Evolutionary conservation across 805 yeast species (phyloP).

Genomic region (Metschnikowia matae): DNA sequence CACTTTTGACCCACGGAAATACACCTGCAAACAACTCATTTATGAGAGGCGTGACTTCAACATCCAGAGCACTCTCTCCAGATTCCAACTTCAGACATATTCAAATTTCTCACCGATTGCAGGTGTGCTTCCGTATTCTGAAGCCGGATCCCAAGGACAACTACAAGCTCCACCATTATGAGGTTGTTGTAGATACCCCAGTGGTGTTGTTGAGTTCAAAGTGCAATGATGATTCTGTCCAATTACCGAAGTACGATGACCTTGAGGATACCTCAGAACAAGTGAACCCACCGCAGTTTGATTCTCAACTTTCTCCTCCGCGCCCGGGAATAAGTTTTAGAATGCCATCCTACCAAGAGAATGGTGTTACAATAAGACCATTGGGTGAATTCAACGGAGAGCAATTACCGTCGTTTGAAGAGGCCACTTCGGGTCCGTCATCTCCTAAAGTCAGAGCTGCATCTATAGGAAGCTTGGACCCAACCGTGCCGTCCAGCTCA

Average conservation of each 20-base stretch:
- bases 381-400: conserved; percentile 21
- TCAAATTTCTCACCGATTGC: conserved; percentile 62
- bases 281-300: not conserved
- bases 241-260: conserved; percentile 39
- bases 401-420: conserved; percentile 59
- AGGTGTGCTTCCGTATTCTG: conserved; percentile 64
- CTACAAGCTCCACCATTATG: conserved; percentile 63
- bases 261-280: conserved; percentile 6
- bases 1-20: conserved; percentile 27
- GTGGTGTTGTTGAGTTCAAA: conserved; percentile 44
- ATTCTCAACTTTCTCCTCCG: conserved; percentile 10
- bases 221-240: conserved; percentile 38
- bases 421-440: conserved; percentile 50
- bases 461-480: conserved; percentile 35
- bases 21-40: conserved; percentile 24
- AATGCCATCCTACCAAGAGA: conserved; percentile 33
- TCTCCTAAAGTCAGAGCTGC: conserved; percentile 34
- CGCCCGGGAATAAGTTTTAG: conserved; percentile 29
- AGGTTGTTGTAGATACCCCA: conserved; percentile 78
- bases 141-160: conserved; percentile 49
- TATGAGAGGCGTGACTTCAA: conserved; percentile 33
- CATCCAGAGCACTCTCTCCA: conserved; percentile 48
- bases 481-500: conserved; percentile 26
- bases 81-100: conserved; percentile 63
- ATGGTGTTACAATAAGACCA: conserved; percentile 32